These are phyloP conservation scores for Saccharomyces hybrid DNA, from an alignment of 1,139 yeast genomes.

Conservation along the genomic window DNA sequence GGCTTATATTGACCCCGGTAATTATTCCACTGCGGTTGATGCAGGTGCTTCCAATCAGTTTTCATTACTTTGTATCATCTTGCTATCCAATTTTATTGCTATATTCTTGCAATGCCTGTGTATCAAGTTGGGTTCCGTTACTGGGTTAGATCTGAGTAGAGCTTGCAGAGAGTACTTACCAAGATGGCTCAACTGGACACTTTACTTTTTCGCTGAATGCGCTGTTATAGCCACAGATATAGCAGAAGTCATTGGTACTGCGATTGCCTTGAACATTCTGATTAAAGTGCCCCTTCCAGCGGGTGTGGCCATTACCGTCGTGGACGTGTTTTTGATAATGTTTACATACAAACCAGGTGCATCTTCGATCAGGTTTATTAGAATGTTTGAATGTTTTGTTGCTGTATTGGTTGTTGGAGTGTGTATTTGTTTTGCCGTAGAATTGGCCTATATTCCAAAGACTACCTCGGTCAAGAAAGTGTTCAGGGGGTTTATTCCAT, in stretches of 20 bases:
- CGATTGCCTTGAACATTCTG: slow-evolving; percentile 68
- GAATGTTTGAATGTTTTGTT: slow-evolving; percentile 58
- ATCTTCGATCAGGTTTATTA: slow-evolving; percentile 53
- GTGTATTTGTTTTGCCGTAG: slow-evolving; percentile 65
- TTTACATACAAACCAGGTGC: slow-evolving; percentile 69
- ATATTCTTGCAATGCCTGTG: slow-evolving; percentile 66
- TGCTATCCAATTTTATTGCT: slow-evolving; percentile 64
- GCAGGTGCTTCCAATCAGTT: slow-evolving; percentile 68
- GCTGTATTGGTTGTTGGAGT: slow-evolving; percentile 62
- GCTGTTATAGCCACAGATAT: slow-evolving; percentile 81
- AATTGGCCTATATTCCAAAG: slow-evolving; percentile 49
- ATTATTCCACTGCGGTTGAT: slow-evolving; percentile 68
- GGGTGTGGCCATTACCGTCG: slow-evolving; percentile 64
- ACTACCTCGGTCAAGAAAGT: slow-evolving; percentile 42
- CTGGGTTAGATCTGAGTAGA: slow-evolving; percentile 69
- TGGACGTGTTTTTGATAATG: slow-evolving; percentile 65
- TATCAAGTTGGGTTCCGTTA: slow-evolving; percentile 69
- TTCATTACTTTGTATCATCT: slow-evolving; percentile 56
- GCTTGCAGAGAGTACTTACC: slow-evolving; percentile 61
- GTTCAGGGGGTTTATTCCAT: slow-evolving; percentile 67
- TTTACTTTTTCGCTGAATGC: slow-evolving; percentile 67
- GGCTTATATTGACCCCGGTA: slow-evolving; percentile 83
- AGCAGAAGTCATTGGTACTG: slow-evolving; percentile 86
- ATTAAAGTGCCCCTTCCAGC: slow-evolving; percentile 66
- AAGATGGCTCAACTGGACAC: slow-evolving; percentile 43